Evolutionary conservation across 495 filamentous ascomycete genomes (phyloP).

Genomic region (Achaetomiella virescens): DNA sequence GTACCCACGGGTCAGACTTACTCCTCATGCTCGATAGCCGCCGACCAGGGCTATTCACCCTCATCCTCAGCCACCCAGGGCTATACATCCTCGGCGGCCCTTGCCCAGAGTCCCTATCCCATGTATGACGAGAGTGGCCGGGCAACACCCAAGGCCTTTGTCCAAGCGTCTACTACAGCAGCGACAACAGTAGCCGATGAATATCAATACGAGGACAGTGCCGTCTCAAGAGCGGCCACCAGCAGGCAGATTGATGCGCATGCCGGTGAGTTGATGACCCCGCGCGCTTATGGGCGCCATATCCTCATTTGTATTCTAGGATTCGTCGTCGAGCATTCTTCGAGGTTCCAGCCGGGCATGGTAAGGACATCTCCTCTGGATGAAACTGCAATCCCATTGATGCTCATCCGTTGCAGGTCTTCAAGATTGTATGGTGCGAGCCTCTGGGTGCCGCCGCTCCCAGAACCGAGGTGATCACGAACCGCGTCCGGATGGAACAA

Average conservation of each 20-base stretch:
- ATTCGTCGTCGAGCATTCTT: constrained; percentile 37
- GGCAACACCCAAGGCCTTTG: constrained; percentile 7
- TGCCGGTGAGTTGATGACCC: neutral
- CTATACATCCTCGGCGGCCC: neutral
- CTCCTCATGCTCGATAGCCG: neutral
- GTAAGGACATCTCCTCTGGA: constrained; percentile 18
- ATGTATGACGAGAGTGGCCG: constrained; percentile 3
- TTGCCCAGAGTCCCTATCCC: neutral
- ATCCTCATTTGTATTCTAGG: constrained; percentile 19
- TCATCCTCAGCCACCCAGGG: neutral
- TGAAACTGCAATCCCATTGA: neutral
- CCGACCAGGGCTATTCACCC: neutral
- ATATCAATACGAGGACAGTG: neutral
- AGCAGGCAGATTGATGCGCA: neutral
- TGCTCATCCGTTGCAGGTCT: constrained; percentile 28
- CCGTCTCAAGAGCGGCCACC: neutral
- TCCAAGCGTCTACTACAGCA: neutral
- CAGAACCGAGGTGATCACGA: constrained; percentile 26
- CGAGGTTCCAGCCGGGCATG: constrained; percentile 36
- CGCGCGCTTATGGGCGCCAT: too few species aligned
- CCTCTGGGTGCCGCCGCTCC: constrained; percentile 30
- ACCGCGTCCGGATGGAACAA: constrained; percentile 21
- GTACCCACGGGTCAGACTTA: neutral
- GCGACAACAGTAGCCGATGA: neutral
- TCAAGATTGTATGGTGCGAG: constrained; percentile 45